These are phyloP conservation scores for Xylariaceae sp. DNA, from an alignment of 2,329 filamentous ascomycete species.

Conservation along the genomic window DNA sequence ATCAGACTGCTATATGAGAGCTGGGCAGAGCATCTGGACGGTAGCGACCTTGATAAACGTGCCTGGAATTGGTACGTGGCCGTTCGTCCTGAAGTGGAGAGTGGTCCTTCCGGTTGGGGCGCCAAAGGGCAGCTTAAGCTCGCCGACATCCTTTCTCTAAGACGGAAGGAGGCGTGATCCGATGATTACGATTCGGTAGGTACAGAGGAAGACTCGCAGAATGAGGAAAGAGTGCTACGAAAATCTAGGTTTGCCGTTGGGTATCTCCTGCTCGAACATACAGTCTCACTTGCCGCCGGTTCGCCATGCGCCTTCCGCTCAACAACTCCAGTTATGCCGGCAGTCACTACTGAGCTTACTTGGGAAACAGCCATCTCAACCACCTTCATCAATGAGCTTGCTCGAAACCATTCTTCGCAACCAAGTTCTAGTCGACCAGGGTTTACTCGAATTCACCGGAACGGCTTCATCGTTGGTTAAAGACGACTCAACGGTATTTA, in stretches of 20 bases:
- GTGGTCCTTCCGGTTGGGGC: conserved; percentile 74
- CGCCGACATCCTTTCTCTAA: conserved; percentile 58
- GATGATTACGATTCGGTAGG: too few relatives aligned
- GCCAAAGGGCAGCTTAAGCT: conserved; percentile 68
- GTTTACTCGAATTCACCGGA: neutral
- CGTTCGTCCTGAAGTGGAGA: conserved; percentile 69
- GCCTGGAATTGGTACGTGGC: conserved; percentile 80
- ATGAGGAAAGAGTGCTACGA: too few relatives aligned
- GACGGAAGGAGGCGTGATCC: conserved; percentile 34
- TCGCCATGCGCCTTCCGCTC: neutral
- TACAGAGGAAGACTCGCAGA: too few relatives aligned
- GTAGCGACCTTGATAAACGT: conserved; percentile 64
- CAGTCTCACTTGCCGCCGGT: neutral
- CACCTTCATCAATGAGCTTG: too few relatives aligned
- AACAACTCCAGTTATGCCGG: neutral
- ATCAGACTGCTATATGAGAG: conserved; percentile 68
- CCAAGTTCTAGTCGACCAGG: neutral
- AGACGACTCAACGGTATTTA: neutral
- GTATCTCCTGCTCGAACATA: neutral
- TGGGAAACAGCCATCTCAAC: too few relatives aligned
- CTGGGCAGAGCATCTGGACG: conserved; percentile 61
- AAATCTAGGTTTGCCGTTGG: too few relatives aligned
- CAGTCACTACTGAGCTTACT: neutral
- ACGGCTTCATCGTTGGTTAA: neutral
- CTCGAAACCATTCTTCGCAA: neutral